Evolutionary conservation across 2,329 filamentous ascomycete species (phyloP), one percentile per base, ranked within the genome.

Genomic region (Helotiales sp.): DNA sequence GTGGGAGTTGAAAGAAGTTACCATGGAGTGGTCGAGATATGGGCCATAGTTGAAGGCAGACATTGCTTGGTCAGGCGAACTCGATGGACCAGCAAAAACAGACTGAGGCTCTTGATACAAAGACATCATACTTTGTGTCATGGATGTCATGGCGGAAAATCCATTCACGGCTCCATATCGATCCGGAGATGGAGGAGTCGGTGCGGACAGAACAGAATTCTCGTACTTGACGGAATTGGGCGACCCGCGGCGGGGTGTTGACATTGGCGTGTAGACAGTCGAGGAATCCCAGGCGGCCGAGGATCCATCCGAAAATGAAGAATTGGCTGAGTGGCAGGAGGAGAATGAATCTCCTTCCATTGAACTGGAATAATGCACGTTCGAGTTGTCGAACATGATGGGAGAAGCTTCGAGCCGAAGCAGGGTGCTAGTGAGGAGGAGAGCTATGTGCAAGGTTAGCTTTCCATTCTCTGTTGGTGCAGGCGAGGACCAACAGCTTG

Each of bases 361-460:
- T 15, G 30, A 49, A 20, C 55, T 43, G 52, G 58, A 45, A 49
- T 63, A 66, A 24, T 22, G 30, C 17, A 62, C 17, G 13, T 61
- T 63, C 17, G 64, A 47, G 4, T 70, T 67, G 24, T 40, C 59
- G 47, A 71, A 73, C 70, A 74, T 72, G 34, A 65, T 68, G 63
- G 57, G 32, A 17, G 50, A 22, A 34, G 40, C 7, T 28, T 59
- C 50, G 20, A 49, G 20, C 30, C 32, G 55, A 55, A 57, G 50
- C 28, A 7, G 34, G 40, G 22, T 32, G 6, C 20, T 28, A 3
- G 32, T 5, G 34, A 40, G 22, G 22, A 24, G 47, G 17, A 11
- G n/a, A 52, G 45, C 37, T 60, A 26, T 61, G 45, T 13, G 45
- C 26, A 37, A 26, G 28, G 45, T 61, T 32, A 61, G 59, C 45